Conservation (phyloP, 1,284 basidiomycete species). For the Gymnopus androsaceus region DNA sequence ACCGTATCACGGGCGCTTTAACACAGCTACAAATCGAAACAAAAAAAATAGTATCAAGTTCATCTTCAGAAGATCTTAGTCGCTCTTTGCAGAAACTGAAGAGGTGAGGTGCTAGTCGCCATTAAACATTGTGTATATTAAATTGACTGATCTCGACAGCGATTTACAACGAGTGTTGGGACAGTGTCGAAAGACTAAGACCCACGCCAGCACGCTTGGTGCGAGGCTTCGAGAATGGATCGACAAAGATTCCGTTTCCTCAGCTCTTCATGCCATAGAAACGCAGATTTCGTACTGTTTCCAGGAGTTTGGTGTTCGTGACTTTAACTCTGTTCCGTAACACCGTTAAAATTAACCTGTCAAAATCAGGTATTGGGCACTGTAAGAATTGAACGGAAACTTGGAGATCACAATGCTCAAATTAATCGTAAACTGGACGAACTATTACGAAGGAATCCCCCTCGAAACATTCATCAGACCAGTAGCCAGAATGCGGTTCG, state of each 20-base stretch:
- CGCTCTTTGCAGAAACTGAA: conserved; percentile 13
- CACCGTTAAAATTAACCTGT: background rate
- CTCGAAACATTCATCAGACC: background rate
- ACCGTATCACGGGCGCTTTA: conserved; percentile 17
- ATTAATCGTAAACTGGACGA: conserved; percentile 20
- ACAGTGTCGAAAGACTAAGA: conserved; percentile 5
- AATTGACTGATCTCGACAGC: background rate
- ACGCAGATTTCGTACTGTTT: conserved; percentile 19
- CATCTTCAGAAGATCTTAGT: conserved; percentile 1
- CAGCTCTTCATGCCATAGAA: conserved; percentile 15
- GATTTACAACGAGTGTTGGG: conserved; percentile 11
- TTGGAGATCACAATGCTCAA: conserved; percentile 15
- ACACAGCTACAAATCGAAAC: conserved; percentile 9
- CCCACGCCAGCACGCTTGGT: background rate
- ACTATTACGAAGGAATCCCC: conserved; percentile 11
- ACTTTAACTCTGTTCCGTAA: background rate
- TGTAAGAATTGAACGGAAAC: conserved; percentile 17
- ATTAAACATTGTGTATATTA: background rate
- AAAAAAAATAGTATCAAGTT: conserved; percentile 7
- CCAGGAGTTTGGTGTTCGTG: conserved; percentile 18
- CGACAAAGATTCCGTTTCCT: conserved; percentile 12
- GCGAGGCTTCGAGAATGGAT: conserved; percentile 13
- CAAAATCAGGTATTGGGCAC: conserved; percentile 11
- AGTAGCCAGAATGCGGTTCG: background rate
- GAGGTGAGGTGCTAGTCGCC: conserved; percentile 3